These are phyloP conservation scores for Boletus vermiculosoides DNA, from an alignment of 768 basidiomycete genomes.

Conservation along the genomic window DNA sequence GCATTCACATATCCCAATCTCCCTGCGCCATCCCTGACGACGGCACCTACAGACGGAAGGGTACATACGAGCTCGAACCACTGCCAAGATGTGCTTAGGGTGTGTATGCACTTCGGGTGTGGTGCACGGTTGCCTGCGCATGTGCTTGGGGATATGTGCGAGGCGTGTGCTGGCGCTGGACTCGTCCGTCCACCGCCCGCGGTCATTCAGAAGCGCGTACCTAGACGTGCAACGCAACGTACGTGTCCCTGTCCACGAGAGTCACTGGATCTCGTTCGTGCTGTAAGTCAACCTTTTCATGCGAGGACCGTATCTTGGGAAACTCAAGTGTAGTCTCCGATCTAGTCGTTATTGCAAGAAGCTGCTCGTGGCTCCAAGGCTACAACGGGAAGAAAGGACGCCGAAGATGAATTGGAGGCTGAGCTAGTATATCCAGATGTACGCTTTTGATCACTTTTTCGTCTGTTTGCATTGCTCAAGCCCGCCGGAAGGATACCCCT, in stretches of 20 bases:
- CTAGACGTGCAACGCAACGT: not conserved
- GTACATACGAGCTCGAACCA: not conserved
- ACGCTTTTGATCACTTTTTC: not conserved
- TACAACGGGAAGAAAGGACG: not conserved
- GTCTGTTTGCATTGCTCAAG: not conserved
- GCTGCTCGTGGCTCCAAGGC: not conserved
- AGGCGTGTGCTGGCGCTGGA: slow-evolving; percentile 11
- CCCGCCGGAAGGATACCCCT: slow-evolving; percentile 2
- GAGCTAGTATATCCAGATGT: slow-evolving; percentile 29
- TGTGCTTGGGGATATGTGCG: slow-evolving; percentile 8
- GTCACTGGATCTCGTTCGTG: not conserved
- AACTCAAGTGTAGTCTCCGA: not conserved
- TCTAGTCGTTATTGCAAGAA: not conserved
- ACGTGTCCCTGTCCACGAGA: not conserved
- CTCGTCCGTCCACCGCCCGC: slow-evolving; percentile 1
- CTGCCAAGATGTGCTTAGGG: not conserved
- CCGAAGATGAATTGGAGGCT: slow-evolving; percentile 6
- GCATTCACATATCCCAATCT: not conserved
- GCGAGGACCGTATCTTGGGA: not conserved
- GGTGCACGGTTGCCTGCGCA: slow-evolving; percentile 5
- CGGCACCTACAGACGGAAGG: not conserved
- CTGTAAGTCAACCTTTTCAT: not conserved
- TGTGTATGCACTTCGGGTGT: slow-evolving; percentile 25
- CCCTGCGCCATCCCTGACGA: not conserved
- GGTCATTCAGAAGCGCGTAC: not conserved